Percentiles rank a stretch among this genome's conserved stretches.
These are phyloP conservation scores for Arctium lappa DNA, from an alignment of 129 eudicot genomes.

Conservation along the genomic window DNA sequence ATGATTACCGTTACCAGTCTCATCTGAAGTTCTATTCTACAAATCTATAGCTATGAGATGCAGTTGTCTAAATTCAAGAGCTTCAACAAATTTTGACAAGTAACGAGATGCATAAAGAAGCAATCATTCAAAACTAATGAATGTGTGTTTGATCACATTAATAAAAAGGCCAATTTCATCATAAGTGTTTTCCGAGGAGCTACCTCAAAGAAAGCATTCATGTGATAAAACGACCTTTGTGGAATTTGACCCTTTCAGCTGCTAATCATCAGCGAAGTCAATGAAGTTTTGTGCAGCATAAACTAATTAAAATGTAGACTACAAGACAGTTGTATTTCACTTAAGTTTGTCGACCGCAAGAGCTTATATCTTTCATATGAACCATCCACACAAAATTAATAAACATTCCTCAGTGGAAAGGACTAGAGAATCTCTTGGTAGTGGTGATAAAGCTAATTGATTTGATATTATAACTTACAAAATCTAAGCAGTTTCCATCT, in stretches of 20 bases:
- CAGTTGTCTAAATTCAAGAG: neutral
- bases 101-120: neutral
- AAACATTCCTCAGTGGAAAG: slow-evolving; percentile 58
- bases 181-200: neutral
- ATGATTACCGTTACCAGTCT: neutral
- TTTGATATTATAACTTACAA: slow-evolving; percentile 38
- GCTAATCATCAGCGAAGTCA: slow-evolving; percentile 9
- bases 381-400: slow-evolving; percentile 31
- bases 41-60: neutral
- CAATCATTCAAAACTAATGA: neutral
- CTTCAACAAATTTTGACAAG: neutral
- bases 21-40: neutral
- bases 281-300: slow-evolving; percentile 18
- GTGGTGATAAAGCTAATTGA: slow-evolving; percentile 23
- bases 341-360: slow-evolving; percentile 43
- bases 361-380: slow-evolving; percentile 37
- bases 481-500: slow-evolving; percentile 20
- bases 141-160: neutral
- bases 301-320: slow-evolving; percentile 24
- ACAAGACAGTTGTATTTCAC: slow-evolving; percentile 55
- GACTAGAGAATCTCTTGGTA: slow-evolving; percentile 46
- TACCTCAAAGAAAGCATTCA: slow-evolving; percentile 7
- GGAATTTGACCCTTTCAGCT: slow-evolving; percentile 9
- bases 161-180: neutral
- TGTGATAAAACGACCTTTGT: neutral